Evolutionary conservation across 2,329 filamentous ascomycete species (phyloP), one percentile per base, ranked within the genome.

Genomic region (Neofusicoccum umdonicola): DNA sequence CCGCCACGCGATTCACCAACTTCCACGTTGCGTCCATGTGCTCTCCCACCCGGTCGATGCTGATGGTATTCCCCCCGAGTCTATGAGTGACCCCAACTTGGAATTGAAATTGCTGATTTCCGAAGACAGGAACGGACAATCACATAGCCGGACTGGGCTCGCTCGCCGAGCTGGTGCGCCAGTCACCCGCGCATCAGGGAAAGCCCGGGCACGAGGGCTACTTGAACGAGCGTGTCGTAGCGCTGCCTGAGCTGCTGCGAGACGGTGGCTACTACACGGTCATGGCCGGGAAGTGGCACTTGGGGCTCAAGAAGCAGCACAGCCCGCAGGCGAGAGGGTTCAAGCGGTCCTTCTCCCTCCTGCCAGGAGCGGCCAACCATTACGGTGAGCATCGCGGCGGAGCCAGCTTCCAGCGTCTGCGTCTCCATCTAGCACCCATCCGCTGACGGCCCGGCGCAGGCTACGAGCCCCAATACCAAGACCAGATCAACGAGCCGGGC

Each of bases 21-120:
- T 89, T 87, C 72, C 87, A 89, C 70, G 84, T 86, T 1, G 87
- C 87, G 0, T 84, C 86, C 3, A 86, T 87, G 62, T 89, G 86
- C 74, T 88, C 85, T 61, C 87, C 87, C 1, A 87, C 85, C 1
- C 79, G 87, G 41, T 84, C 86, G 13, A 89, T 89, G 87, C 82
- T 89, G 68, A 84, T 89, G 81, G 54, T 35, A 44, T 31, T 7
- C 6, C 27, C 27, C 27, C 27, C 6, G 6, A 31, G 6, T 31
- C 27, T 5, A 31, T 31, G 27, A 31, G 27, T 31, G 6, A 31
- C 27, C 27, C 4, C 27, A 7, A 31, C 27, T 31, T 31, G 27
- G 27, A 31, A 31, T 31, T 31, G 6, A 7, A 7, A 31, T 80
- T 41, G 37, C 51, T 56, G 37, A 15, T 27, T 41, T 7, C 34